phyloP scores from a whole-genome alignment of 805 yeast genomes.

The Schwanniomyces polymorphus region DNA sequence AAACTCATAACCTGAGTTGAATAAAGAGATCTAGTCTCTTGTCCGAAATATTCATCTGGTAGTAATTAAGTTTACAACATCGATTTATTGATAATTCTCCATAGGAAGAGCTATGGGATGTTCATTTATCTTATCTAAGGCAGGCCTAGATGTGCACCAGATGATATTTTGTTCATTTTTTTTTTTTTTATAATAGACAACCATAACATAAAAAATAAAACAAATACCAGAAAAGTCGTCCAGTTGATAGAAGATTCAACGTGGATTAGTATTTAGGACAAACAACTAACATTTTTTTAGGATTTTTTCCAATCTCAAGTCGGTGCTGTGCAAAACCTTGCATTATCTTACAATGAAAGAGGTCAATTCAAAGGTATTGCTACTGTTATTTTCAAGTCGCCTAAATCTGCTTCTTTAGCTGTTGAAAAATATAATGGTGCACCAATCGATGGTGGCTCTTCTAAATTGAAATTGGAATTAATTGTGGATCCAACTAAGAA shows the following conservation, averaged over 20 bases:
- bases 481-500: slow-evolving; percentile 80
- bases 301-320: slow-evolving; percentile 86
- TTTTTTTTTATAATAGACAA: neutral
- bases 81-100: neutral
- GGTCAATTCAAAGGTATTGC: slow-evolving; percentile 94
- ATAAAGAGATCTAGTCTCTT: neutral
- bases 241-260: neutral
- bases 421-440: slow-evolving; percentile 87
- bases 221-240: neutral
- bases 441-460: slow-evolving; percentile 85
- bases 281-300: slow-evolving; percentile 45
- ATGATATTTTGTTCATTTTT: neutral
- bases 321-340: slow-evolving; percentile 77
- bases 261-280: neutral
- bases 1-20: neutral
- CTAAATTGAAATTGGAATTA: slow-evolving; percentile 75
- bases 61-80: neutral
- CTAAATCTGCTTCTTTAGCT: slow-evolving; percentile 73
- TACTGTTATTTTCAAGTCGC: slow-evolving; percentile 71
- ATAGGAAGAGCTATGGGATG: neutral
- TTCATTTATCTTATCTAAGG: neutral
- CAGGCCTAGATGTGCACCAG: neutral
- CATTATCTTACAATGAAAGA: slow-evolving; percentile 76
- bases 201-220: neutral
- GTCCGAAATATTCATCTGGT: slow-evolving; percentile 1